Base-by-base conservation (phyloP, 2,329 filamentous ascomycete genomes). In the Phialophora chinensis region DNA sequence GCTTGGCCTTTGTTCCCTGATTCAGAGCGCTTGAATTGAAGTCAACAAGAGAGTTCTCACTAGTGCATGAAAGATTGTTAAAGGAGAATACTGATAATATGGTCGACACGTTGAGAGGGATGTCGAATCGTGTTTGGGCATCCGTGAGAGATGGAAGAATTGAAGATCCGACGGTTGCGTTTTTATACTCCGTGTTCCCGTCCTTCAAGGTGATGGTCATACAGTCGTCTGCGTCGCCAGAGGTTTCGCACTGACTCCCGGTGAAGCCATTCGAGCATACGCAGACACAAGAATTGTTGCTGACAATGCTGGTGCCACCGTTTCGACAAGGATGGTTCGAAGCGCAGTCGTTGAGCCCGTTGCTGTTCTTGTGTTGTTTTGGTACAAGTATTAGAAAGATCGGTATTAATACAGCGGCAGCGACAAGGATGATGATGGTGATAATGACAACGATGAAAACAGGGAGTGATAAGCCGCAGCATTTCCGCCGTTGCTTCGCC, bases 261-360 rank as follows among this genome's bases (percentile, higher is more conserved):
- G 91, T 93, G 76, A 94, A 98, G 1, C 93, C 92, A 73, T 95
- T 93, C 25, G 90, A 88, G 78, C 94, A 99, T 52, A 97, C 87
- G 76, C 94, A 99, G 12, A 89, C 90, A 79, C 94, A 98, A 23
- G 85, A 81, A 3, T 87, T 85, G 64, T 87, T 82, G 17, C 85
- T 86, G 23, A 92, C 78, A 17, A 94, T 86, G 63, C 89, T 93
- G 20, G 89, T 88, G 31, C 94, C 94, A 10, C 92, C 92, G 70
- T 98, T 97, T 60, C 86, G 80, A 74, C 94, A 97, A 0, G 82
- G 84, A 14, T 90, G 79, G 33, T 84, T 84, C 47, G 82, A 79
- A 70, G 86, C 83, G 76, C 92, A 96, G 67, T 83, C 69, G 52
- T 73, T 68, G 68, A 72, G 57, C 60, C 66, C 66, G 33, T 71